Evolutionary conservation across 768 basidiomycete genomes (phyloP).

Genomic region (Boletus sp.): DNA sequence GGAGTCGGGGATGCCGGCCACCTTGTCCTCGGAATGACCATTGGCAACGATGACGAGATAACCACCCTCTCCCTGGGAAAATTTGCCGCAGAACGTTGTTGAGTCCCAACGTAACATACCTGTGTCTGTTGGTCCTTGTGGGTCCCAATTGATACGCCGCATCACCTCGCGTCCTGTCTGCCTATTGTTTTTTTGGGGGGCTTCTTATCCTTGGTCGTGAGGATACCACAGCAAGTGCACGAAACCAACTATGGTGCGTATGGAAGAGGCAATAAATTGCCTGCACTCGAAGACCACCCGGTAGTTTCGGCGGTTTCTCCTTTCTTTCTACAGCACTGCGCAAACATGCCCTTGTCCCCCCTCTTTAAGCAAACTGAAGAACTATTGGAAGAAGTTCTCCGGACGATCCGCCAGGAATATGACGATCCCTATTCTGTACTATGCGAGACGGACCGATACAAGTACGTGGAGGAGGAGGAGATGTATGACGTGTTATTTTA

Average conservation of each 20-base stretch:
- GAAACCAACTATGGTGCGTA: not conserved
- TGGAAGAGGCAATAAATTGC: slow-evolving; percentile 14
- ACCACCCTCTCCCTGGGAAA: not conserved
- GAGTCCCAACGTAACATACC: not conserved
- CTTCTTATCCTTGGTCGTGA: slow-evolving; percentile 16
- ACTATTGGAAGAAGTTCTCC: not conserved
- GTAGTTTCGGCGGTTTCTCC: not conserved
- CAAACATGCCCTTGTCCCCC: slow-evolving; percentile 8
- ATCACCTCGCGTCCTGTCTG: not conserved
- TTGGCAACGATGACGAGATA: not conserved
- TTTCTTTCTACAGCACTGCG: not conserved
- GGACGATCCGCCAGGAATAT: not conserved
- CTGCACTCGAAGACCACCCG: no score
- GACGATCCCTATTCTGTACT: not conserved
- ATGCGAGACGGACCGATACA: not conserved
- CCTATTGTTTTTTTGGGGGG: slow-evolving; percentile 10
- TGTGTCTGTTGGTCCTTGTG: slow-evolving; percentile 9
- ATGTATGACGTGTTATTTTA: not conserved
- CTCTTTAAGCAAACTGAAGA: not conserved
- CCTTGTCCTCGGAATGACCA: no score
- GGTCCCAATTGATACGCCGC: slow-evolving; percentile 10
- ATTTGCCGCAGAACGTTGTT: not conserved
- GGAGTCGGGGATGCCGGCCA: no score
- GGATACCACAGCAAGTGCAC: slow-evolving; percentile 5
- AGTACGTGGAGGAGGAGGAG: not conserved